Percentiles rank a stretch among this genome's conserved stretches.
Conservation (phyloP, 106 monocot genomes). For the Ottelia alismoides region DNA sequence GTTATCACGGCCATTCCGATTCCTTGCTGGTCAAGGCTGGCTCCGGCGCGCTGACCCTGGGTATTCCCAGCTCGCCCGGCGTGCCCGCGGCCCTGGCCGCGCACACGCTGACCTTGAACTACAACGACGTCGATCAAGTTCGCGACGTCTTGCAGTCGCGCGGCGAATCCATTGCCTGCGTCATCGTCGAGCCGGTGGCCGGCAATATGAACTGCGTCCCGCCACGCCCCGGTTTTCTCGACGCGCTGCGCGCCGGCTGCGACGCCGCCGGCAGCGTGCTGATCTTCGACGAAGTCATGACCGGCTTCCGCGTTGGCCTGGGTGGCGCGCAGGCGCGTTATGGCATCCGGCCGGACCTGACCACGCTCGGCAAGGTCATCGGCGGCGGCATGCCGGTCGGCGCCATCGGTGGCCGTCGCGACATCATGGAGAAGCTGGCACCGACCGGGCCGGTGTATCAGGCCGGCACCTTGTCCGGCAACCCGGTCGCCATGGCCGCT, state of each 20-base stretch:
- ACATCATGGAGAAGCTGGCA: too few relatives aligned
- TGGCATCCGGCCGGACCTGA: neutral
- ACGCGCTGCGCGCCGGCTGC: neutral
- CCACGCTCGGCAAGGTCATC: neutral
- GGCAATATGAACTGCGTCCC: neutral
- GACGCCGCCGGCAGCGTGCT: neutral
- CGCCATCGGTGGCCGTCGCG: too few relatives aligned
- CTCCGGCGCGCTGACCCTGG: neutral
- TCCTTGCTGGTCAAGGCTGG: neutral
- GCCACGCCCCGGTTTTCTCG: neutral
- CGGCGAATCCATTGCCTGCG: neutral
- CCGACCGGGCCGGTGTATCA: too few relatives aligned
- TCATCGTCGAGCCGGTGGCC: neutral
- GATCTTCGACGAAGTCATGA: neutral
- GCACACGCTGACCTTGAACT: neutral
- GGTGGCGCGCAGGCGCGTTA: neutral
- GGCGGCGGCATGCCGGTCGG: neutral
- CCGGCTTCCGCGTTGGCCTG: neutral
- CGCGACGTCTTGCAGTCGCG: neutral
- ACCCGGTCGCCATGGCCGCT: too few relatives aligned
- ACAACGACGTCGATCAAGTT: neutral
- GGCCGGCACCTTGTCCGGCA: too few relatives aligned
- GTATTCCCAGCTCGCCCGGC: neutral
- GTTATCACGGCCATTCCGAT: neutral
- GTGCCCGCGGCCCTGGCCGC: neutral